phyloP scores from a whole-genome alignment of 2,329 filamentous ascomycete species.

The Cladosporium sp. region DNA sequence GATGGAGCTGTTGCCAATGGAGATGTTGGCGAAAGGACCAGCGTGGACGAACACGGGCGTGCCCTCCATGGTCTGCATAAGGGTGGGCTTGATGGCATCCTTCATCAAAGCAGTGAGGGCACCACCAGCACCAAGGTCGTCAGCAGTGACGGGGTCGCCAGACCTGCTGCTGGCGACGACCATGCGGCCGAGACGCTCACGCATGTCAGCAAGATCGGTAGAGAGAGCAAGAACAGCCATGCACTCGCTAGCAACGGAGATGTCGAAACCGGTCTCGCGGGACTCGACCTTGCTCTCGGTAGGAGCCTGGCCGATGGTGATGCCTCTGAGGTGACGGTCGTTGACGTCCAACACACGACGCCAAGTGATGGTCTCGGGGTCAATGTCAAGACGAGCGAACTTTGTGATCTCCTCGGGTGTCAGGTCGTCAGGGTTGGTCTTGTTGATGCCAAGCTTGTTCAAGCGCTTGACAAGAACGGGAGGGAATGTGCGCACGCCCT shows the following conservation, averaged over 20 bases:
- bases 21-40: slow-evolving; percentile 97
- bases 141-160: slow-evolving; percentile 91
- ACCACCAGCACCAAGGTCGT: slow-evolving; percentile 90
- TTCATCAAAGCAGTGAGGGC: slow-evolving; percentile 94
- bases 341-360: slow-evolving; percentile 95
- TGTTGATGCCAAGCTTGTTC: slow-evolving; percentile 93
- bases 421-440: slow-evolving; percentile 88
- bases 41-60: slow-evolving; percentile 98
- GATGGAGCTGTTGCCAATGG: slow-evolving; percentile 93
- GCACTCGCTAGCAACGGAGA: slow-evolving; percentile 94
- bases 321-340: slow-evolving; percentile 85
- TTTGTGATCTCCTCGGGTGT: slow-evolving; percentile 84
- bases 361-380: slow-evolving; percentile 97
- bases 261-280: slow-evolving; percentile 92
- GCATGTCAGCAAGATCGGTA: slow-evolving; percentile 83
- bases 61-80: slow-evolving; percentile 97
- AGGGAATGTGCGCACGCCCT: slow-evolving; percentile 82
- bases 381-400: slow-evolving; percentile 94
- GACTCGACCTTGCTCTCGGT: slow-evolving; percentile 83
- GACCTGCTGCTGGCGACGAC: slow-evolving; percentile 83
- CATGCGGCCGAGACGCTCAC: slow-evolving; percentile 92
- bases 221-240: slow-evolving; percentile 97
- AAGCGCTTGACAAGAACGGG: slow-evolving; percentile 90
- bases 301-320: slow-evolving; percentile 83
- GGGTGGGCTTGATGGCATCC: slow-evolving; percentile 97